Conservation (phyloP, 2,329 filamentous ascomycete species). For the Xylaria sp. region DNA sequence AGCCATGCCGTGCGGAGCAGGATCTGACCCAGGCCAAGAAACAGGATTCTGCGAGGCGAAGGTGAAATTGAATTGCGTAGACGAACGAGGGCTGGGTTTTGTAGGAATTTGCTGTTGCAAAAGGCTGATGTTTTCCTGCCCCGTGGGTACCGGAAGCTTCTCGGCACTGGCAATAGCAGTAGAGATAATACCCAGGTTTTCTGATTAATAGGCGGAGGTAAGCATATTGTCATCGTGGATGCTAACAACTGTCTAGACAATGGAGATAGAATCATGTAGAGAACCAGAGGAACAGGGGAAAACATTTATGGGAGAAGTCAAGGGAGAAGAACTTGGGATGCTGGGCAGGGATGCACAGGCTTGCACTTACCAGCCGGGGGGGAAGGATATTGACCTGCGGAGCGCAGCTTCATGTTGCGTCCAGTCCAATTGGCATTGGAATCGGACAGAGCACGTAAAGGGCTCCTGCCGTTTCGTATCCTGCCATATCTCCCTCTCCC, state of each 20-base stretch:
- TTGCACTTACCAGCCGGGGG: constrained; percentile 58
- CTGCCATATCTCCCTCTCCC: constrained; percentile 87
- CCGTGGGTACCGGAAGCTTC: constrained; percentile 70
- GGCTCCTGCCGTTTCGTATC: constrained; percentile 68
- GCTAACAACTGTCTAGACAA: not conserved
- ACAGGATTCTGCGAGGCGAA: constrained; percentile 90
- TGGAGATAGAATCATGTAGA: not conserved
- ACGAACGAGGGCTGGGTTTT: constrained; percentile 71
- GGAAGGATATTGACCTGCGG: constrained; percentile 54
- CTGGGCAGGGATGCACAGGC: not conserved
- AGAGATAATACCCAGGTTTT: constrained; percentile 83
- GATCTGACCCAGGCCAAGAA: constrained; percentile 73
- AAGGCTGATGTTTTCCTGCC: constrained; percentile 82
- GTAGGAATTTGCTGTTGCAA: constrained; percentile 74
- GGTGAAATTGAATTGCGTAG: constrained; percentile 95
- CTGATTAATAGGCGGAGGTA: constrained; percentile 50
- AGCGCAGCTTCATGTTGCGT: constrained; percentile 59
- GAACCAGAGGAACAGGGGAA: not conserved
- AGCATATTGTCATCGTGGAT: constrained; percentile 30
- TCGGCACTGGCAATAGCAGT: constrained; percentile 91
- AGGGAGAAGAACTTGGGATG: not conserved
- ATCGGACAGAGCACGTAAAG: constrained; percentile 69
- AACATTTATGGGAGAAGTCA: constrained; percentile 1
- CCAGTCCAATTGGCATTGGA: constrained; percentile 66
- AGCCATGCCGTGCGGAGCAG: constrained; percentile 49